phyloP scores from a whole-genome alignment of 306 rosid genomes.

The Quercus mongolica region DNA sequence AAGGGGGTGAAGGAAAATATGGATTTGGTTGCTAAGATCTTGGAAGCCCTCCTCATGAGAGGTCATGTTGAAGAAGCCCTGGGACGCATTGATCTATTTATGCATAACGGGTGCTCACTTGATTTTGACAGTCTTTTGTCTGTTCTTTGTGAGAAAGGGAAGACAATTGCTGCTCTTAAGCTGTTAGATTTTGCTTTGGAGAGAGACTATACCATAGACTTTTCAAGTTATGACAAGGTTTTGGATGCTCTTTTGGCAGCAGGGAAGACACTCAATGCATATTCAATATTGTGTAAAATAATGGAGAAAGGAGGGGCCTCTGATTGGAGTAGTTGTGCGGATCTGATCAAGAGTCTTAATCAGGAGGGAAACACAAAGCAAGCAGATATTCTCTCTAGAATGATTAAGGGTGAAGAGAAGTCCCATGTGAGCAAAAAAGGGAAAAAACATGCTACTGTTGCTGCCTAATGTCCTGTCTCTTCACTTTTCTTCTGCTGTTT shows the following conservation, averaged over 20 bases:
- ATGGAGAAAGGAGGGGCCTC: conserved; percentile 69
- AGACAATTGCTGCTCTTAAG: conserved; percentile 87
- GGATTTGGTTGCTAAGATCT: conserved; percentile 76
- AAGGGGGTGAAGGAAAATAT: conserved; percentile 72
- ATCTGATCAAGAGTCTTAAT: conserved; percentile 72
- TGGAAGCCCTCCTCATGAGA: conserved; percentile 83
- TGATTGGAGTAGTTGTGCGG: conserved; percentile 63
- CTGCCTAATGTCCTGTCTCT: conserved; percentile 32
- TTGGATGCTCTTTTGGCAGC: conserved; percentile 68
- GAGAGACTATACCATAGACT: conserved; percentile 51
- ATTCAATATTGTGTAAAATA: conserved; percentile 76
- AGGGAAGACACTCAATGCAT: conserved; percentile 87
- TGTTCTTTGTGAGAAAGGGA: conserved; percentile 72
- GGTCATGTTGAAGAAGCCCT: conserved; percentile 93
- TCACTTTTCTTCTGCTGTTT: conserved; percentile 13
- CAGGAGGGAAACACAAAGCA: conserved; percentile 92
- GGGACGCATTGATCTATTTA: conserved; percentile 73
- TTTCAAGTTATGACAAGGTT: conserved; percentile 77
- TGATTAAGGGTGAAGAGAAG: conserved; percentile 49
- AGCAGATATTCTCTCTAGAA: conserved; percentile 83
- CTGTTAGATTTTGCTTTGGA: conserved; percentile 79
- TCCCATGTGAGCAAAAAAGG: conserved; percentile 33
- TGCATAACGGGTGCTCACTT: conserved; percentile 52
- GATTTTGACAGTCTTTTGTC: conserved; percentile 60
- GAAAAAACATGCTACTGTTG: conserved; percentile 41